Base-by-base conservation (phyloP, 805 yeast species). In the Wickerhamiella australiensis region DNA sequence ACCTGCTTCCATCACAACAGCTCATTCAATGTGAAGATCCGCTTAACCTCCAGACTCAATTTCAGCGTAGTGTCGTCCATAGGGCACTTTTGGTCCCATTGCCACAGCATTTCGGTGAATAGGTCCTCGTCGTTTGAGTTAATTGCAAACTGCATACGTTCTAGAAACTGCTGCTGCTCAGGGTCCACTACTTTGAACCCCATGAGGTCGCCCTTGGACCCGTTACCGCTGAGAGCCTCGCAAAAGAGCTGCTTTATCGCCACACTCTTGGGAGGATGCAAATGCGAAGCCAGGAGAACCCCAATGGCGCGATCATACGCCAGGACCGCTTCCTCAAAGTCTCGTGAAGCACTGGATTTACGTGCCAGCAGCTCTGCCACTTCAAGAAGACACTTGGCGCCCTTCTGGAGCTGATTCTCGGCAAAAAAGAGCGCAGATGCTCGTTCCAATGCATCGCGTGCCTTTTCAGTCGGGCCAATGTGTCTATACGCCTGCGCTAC, bases 21-120 rank as follows among this genome's bases (percentile, higher is more conserved):
- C 48, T 50, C 53, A 13, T 46, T 37, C 18, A 27, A 29, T 3
- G 15, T 29, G 8, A 50, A 36, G 36, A 27, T 12, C 20, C 48
- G 47, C 20, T 57, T 54, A 25, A 56, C 42, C 25, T 31, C 38
- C 35, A 57, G 35, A 20, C 53, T 38, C 11, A 53, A 33, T 21
- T 54, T 52, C 26, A 56, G 33, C 15, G 53, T 49, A 53, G 57
- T 51, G 23, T 49, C 50, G 29, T 50, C 54, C 36, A 57, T 53
- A 11, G 55, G 56, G 25, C 52, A 35, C 35, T 47, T 46, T 36
- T 41, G 37, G 44, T 57, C 59, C 49, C 53, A 55, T 12, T 42
- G 29, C 42, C 45, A 57, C 46, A 57, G 31, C 13, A 56, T 53
- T 17, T 50, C 53, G 41, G 54, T 58, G 41, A 57, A 55, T 38